phyloP scores from a whole-genome alignment of 2,329 filamentous ascomycete genomes.

The Fusarium haematococcum region DNA sequence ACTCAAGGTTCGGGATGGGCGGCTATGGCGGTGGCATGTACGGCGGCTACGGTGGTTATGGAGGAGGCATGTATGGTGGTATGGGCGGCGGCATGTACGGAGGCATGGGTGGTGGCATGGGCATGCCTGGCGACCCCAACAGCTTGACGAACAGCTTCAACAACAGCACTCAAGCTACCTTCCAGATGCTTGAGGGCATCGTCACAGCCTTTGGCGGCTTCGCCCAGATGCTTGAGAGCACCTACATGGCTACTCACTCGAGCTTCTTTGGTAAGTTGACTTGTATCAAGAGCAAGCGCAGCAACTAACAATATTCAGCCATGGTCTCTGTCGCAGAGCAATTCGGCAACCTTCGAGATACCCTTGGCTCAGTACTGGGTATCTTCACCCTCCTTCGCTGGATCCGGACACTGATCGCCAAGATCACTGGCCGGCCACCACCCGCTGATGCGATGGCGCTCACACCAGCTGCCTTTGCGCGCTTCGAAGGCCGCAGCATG shows the following conservation, averaged over 20 bases:
- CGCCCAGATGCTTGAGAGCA: constrained; percentile 99
- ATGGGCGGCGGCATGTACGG: constrained; percentile 54
- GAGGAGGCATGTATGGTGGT: constrained; percentile 56
- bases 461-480: constrained; percentile 90
- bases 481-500: constrained; percentile 79
- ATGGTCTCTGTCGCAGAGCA: constrained; percentile 99
- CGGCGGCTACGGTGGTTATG: constrained; percentile 55
- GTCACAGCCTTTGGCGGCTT: constrained; percentile 97
- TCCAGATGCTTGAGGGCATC: constrained; percentile 97
- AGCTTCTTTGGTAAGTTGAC: constrained; percentile 88
- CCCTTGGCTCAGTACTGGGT: constrained; percentile 90
- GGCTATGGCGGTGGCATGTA: constrained; percentile 24
- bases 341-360: constrained; percentile 92
- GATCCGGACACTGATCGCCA: constrained; percentile 91
- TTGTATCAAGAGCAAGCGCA: not conserved
- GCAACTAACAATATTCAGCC: constrained; percentile 62
- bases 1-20: constrained; percentile 55
- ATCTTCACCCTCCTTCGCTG: constrained; percentile 97
- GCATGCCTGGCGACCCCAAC: constrained; percentile 83
- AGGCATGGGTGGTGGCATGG: constrained; percentile 58
- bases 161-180: constrained; percentile 95
- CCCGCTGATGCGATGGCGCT: constrained; percentile 89
- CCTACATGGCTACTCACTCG: constrained; percentile 99
- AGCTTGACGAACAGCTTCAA: constrained; percentile 96
- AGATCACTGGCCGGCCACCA: constrained; percentile 89